Percentiles rank a stretch among this genome's conserved stretches.
phyloP scores from a whole-genome alignment of 495 filamentous ascomycete species.

The Penicillium egyptiacum region DNA sequence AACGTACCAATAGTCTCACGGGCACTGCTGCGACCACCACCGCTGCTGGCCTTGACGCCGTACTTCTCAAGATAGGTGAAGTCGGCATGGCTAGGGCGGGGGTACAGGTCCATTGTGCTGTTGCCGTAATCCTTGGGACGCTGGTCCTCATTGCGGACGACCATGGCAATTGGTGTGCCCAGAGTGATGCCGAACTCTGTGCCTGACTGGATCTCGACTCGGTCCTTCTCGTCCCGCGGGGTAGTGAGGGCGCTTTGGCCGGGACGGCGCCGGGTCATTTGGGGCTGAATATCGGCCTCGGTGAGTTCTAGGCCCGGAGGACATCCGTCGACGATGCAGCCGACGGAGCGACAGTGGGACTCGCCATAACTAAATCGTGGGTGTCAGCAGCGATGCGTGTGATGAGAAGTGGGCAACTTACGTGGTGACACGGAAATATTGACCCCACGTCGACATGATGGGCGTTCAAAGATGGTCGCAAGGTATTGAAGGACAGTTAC shows the following conservation, averaged over 20 bases:
- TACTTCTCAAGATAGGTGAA: conserved; percentile 98
- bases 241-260: conserved; percentile 91
- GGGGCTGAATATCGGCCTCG: conserved; percentile 89
- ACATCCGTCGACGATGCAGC: conserved; percentile 83
- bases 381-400: conserved; percentile 13
- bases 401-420: conserved; percentile 44
- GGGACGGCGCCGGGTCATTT: conserved; percentile 87
- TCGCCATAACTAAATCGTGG: conserved; percentile 71
- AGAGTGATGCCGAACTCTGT: conserved; percentile 91
- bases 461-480: conserved; percentile 8
- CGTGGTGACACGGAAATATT: conserved; percentile 82
- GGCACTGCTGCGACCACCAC: conserved; percentile 88
- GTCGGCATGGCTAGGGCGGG: conserved; percentile 90
- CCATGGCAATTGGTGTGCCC: conserved; percentile 86
- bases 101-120: conserved; percentile 89
- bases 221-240: conserved; percentile 89
- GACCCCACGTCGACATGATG: conserved; percentile 88
- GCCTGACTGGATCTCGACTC: conserved; percentile 89
- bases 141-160: conserved; percentile 91
- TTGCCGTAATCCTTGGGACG: conserved; percentile 90
- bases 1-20: conserved; percentile 85
- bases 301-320: conserved; percentile 88
- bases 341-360: conserved; percentile 87
- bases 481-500: not conserved
- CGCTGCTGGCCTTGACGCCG: conserved; percentile 88